Evolutionary conservation across 441 rosid genomes (phyloP).

Genomic region (Caryocar brasiliense): DNA sequence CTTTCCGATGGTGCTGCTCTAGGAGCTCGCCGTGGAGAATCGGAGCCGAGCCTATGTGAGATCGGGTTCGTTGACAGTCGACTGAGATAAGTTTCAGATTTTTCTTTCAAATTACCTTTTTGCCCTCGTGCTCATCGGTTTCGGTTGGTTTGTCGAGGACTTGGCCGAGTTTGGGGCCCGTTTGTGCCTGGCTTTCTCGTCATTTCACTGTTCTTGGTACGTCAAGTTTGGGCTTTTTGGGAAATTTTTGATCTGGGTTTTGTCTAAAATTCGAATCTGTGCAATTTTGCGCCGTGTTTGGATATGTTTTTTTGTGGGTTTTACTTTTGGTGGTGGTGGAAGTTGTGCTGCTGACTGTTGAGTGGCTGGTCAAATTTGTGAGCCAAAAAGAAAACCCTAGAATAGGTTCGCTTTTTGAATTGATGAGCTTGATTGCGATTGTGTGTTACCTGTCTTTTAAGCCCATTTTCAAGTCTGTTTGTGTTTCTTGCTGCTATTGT

Average conservation of each 20-base stretch:
- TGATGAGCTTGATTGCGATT: constrained; percentile 7
- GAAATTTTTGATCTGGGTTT: constrained; percentile 27
- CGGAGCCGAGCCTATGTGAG: constrained; percentile 18
- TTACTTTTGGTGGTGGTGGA: constrained; percentile 7
- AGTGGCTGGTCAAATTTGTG: constrained; percentile 23
- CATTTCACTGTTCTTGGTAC: constrained; percentile 53
- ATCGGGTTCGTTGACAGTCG: constrained; percentile 13
- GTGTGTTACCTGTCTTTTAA: constrained; percentile 6
- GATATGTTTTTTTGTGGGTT: constrained; percentile 19
- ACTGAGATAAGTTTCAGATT: constrained; percentile 30
- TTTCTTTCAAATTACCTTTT: constrained; percentile 18
- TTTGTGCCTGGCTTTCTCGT: constrained; percentile 30
- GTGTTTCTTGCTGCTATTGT: constrained; percentile 9
- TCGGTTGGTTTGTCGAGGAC: constrained; percentile 17
- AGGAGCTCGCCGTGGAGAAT: constrained; percentile 39
- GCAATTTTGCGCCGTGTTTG: constrained; percentile 25
- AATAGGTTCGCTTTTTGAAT: constrained; percentile 21
- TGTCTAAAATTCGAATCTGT: constrained; percentile 28
- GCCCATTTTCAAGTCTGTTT: constrained; percentile 19
- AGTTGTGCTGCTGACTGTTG: constrained; percentile 23
- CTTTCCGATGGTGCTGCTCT: constrained; percentile 29
- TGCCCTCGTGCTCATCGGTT: neutral
- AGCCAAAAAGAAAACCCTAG: constrained; percentile 38
- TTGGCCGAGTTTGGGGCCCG: constrained; percentile 23
- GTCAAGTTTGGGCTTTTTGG: constrained; percentile 23